A percentile compares a stretch with the other conserved stretches of the same genome.
Conservation (phyloP, 2,329 filamentous ascomycete genomes). For the Cadophora gregata region DNA sequence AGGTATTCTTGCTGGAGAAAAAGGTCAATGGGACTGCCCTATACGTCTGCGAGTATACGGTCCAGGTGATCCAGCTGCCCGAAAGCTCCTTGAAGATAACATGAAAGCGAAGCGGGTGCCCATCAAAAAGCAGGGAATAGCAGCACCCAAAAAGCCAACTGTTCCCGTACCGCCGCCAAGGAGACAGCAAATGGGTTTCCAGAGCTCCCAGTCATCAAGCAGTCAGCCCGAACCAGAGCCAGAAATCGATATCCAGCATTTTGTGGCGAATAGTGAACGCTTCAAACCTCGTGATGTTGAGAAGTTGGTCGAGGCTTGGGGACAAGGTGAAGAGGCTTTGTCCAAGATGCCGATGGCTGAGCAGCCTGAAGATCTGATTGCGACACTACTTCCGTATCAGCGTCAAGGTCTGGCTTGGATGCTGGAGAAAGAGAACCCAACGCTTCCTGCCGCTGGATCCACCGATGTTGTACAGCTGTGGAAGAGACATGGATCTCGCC, state of each 20-base stretch:
- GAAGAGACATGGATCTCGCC: conserved; percentile 57
- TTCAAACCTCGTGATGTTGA: conserved; percentile 73
- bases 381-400: conserved; percentile 80
- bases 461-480: conserved; percentile 77
- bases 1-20: conserved; percentile 70
- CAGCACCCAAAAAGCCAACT: conserved; percentile 52
- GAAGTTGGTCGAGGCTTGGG: conserved; percentile 66
- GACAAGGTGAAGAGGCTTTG: conserved; percentile 64
- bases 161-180: conserved; percentile 48
- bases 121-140: conserved; percentile 36
- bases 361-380: conserved; percentile 69
- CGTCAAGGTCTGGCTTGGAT: conserved; percentile 82
- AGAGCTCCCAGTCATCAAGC: conserved; percentile 35
- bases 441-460: conserved; percentile 63
- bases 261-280: conserved; percentile 69
- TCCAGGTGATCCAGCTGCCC: conserved; percentile 59
- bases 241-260: conserved; percentile 51
- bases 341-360: conserved; percentile 73
- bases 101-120: conserved; percentile 72
- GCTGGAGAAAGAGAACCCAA: conserved; percentile 74
- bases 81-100: conserved; percentile 60
- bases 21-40: conserved; percentile 74
- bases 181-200: conserved; percentile 40
- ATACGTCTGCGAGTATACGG: conserved; percentile 74
- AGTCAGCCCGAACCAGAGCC: conserved; percentile 27